These are phyloP conservation scores for Parietaria judaica DNA, from an alignment of 306 rosid species.

Conservation along the genomic window DNA sequence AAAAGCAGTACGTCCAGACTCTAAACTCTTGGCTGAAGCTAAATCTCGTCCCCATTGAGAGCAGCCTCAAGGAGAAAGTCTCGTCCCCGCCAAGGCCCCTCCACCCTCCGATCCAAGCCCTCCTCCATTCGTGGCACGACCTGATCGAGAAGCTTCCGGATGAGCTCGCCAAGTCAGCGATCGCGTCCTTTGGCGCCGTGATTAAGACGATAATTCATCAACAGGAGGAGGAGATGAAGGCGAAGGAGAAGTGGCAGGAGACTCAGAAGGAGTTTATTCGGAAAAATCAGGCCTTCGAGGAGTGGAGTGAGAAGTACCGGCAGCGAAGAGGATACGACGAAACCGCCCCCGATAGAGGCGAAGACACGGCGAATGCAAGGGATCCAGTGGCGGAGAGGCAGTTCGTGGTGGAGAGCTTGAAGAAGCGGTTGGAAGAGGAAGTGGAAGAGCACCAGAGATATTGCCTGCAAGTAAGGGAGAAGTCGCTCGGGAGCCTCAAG, in stretches of 20 bases:
- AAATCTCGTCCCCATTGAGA: conserved; percentile 74
- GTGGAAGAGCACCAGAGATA: conserved; percentile 49
- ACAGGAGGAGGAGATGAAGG: conserved; percentile 86
- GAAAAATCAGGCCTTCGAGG: conserved; percentile 56
- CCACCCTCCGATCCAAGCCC: conserved; percentile 65
- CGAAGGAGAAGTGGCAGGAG: conserved; percentile 65
- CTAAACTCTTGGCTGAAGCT: conserved; percentile 66
- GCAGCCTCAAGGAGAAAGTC: conserved; percentile 74
- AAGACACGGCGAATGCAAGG: conserved; percentile 40
- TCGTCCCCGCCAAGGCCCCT: conserved; percentile 57
- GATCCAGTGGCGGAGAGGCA: conserved; percentile 52
- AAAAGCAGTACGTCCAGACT: conserved; percentile 67
- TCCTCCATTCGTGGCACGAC: conserved; percentile 62
- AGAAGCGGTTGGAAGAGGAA: conserved; percentile 70
- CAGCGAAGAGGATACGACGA: conserved; percentile 39
- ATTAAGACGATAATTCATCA: conserved; percentile 54
- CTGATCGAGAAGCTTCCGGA: conserved; percentile 80
- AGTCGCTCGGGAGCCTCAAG: conserved; percentile 63
- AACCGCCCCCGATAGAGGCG: conserved; percentile 47
- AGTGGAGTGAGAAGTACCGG: conserved; percentile 65
- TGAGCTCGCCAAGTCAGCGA: conserved; percentile 69
- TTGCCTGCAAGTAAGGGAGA: conserved; percentile 67
- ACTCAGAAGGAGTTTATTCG: conserved; percentile 49
- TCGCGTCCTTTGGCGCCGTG: conserved; percentile 63
- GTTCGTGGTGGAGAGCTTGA: conserved; percentile 61